phyloP scores from a whole-genome alignment of 352 stramenopile species.

The Phytophthora rubi region DNA sequence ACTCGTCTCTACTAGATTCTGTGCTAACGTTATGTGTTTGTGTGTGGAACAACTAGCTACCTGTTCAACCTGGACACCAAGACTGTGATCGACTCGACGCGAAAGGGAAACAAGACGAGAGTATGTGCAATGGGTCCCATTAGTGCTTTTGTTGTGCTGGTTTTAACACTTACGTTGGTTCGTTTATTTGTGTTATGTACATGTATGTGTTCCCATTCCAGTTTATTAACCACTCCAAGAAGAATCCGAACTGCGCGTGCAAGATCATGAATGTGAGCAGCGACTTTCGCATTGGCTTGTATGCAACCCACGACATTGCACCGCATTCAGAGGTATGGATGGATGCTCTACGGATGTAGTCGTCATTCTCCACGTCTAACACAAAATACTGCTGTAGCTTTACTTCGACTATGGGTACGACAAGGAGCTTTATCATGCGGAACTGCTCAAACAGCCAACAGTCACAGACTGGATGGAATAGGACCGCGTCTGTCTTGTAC shows the following conservation, averaged over 20 bases:
- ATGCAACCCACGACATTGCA: conserved; percentile 89
- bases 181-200: background rate
- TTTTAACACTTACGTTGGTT: background rate
- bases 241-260: conserved; percentile 87
- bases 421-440: conserved; percentile 68
- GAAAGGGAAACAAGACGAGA: conserved; percentile 95
- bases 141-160: background rate
- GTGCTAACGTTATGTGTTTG: conserved; percentile 8
- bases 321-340: conserved; percentile 79
- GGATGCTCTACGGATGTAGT: background rate
- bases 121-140: conserved; percentile 26
- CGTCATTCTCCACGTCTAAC: background rate
- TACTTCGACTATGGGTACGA: conserved; percentile 89
- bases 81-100: conserved; percentile 92
- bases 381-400: conserved; percentile 47
- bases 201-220: conserved; percentile 22
- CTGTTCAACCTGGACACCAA: conserved; percentile 95
- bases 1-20: background rate
- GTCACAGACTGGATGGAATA: conserved; percentile 75
- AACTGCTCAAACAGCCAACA: conserved; percentile 66
- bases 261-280: conserved; percentile 93
- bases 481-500: background rate
- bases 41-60: conserved; percentile 84
- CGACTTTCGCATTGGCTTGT: conserved; percentile 94
- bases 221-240: conserved; percentile 91